These are phyloP conservation scores for Leucocoprinus sp. DNA, from an alignment of 768 basidiomycete species.

Conservation along the genomic window DNA sequence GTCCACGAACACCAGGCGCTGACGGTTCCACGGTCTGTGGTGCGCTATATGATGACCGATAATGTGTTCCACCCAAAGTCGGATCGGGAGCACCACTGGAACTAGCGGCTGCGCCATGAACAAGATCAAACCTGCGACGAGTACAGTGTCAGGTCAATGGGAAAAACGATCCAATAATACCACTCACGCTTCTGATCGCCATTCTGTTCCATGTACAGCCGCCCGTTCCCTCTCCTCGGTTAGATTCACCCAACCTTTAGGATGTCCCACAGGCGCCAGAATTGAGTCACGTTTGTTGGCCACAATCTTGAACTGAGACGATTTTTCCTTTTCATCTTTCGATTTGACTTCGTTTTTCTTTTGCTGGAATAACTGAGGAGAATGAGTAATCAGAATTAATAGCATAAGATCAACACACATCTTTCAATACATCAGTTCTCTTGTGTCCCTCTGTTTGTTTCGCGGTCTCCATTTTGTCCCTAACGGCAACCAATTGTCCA, in stretches of 20 bases:
- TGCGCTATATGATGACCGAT: no score
- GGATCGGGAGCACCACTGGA: no score
- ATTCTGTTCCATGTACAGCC: constrained; percentile 12
- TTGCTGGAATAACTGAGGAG: constrained; percentile 44
- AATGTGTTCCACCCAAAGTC: no score
- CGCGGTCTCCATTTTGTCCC: constrained; percentile 68
- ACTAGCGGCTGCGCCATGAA: no score
- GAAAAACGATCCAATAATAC: no score
- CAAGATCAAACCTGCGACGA: no score
- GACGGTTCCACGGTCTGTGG: no score
- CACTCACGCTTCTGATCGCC: constrained; percentile 11
- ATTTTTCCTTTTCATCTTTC: constrained; percentile 17
- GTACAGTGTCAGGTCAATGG: no score
- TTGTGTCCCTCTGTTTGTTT: constrained; percentile 27
- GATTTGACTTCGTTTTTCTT: constrained; percentile 36
- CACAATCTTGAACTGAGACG: constrained; percentile 76
- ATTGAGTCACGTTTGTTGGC: constrained; percentile 62
- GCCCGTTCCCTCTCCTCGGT: constrained; percentile 31
- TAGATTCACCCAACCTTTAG: constrained; percentile 67
- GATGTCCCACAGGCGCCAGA: constrained; percentile 50
- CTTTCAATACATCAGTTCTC: constrained; percentile 43
- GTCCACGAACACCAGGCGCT: no score
- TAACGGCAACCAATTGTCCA: constrained; percentile 80
- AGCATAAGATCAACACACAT: constrained; percentile 25
- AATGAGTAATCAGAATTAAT: background rate